Base-by-base conservation (phyloP, 805 yeast genomes). In the Wickerhamiella azymoides region DNA sequence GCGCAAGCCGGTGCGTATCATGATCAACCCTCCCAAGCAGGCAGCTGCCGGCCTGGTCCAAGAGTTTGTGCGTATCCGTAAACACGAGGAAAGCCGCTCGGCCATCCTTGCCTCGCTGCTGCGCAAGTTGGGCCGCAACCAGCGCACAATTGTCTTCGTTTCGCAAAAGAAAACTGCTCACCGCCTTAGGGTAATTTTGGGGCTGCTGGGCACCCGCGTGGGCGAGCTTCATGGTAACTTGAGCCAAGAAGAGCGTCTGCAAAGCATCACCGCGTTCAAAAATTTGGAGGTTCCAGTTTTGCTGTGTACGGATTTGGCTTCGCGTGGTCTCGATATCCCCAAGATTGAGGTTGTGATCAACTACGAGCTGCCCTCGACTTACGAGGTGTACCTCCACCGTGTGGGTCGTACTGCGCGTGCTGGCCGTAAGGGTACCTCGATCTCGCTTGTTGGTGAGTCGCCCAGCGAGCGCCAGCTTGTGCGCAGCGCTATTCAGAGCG, bases 381-480 rank as follows among this genome's bases (percentile, higher is more conserved):
- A 83, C 57, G 98, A 92, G 53, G 74, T 89, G 33, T 92, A 92
- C 63, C 70, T 92, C 57, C 98, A 92, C 67, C 82, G 98, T 71
- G 96, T 92, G 49, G 98, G 98, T 66, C 84, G 98, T 73, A 92
- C 97, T 46, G 99, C 99, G 9, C 84, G 99, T 76, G 99, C 96
- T 43, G 97, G 97, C 17, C 77, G 97, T 65, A 84, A 83, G 45
- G 99, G 99, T 73, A 75, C 75, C 47, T 83, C 96, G 39, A 80
- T 92, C 36, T 80, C 96, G 2, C 78, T 92, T 64, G 98, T 92
- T 11, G 96, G 97, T 14, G 98, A 92, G 61, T 69, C 83, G 0
- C 69, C 84, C n/a, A 74, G 72, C 48, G 98, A 92, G 52, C 77
- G 98, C 64, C 67, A 72, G 40, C 84, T 92, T 54, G 97, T 92